Conservation (phyloP, 345 rosid species). For the Cardamine chenopodiifolia region DNA sequence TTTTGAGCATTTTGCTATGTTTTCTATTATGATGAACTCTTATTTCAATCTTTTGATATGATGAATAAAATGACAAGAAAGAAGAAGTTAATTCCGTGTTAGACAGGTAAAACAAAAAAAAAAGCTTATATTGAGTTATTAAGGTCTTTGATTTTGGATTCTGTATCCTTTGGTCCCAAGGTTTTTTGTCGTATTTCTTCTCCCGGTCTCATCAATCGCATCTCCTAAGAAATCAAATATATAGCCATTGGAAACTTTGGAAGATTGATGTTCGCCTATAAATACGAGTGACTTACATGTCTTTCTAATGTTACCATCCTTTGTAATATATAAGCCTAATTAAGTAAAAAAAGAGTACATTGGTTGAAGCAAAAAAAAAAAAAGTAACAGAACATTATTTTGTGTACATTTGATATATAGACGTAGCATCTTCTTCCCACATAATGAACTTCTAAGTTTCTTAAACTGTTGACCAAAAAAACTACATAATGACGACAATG, state of each 20-base stretch:
- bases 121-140: no score
- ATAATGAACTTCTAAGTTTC: slow-evolving; percentile 9
- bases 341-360: slow-evolving; percentile 5
- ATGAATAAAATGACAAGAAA: no score
- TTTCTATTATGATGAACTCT: no score
- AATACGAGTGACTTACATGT: neutral
- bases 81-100: no score
- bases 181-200: slow-evolving; percentile 12
- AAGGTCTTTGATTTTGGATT: slow-evolving; percentile 12
- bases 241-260: slow-evolving; percentile 30
- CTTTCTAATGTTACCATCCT: neutral
- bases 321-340: slow-evolving; percentile 21
- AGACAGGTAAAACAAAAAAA: no score
- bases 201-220: slow-evolving; percentile 20
- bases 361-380: slow-evolving; percentile 4
- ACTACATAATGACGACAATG: slow-evolving; percentile 1
- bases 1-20: no score
- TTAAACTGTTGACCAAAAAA: neutral
- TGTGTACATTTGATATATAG: neutral
- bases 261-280: neutral
- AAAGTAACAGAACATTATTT: neutral
- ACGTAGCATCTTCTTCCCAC: slow-evolving; percentile 5
- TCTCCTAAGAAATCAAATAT: slow-evolving; percentile 21
- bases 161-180: slow-evolving; percentile 11
- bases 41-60: no score